Percentiles rank a stretch among this genome's conserved stretches.
These are phyloP conservation scores for Cladophialophora immunda DNA, from an alignment of 2,329 filamentous ascomycete species.

Conservation along the genomic window DNA sequence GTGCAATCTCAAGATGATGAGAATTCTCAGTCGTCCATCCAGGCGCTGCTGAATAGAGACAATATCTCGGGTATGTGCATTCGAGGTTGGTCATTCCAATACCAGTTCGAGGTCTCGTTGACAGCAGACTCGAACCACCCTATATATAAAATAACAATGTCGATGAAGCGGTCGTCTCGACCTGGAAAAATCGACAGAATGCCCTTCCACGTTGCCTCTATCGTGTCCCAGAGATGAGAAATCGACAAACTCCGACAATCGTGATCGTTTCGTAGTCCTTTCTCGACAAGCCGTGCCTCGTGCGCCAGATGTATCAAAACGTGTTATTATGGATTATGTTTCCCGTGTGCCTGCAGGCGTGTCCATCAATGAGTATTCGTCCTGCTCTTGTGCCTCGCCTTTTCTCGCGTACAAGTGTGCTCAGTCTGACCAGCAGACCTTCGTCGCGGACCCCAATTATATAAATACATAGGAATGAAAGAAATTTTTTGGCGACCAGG, in stretches of 20 bases:
- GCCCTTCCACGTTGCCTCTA: background rate
- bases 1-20: background rate
- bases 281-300: background rate
- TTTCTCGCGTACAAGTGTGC: background rate
- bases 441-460: slow-evolving; percentile 21
- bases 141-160: background rate
- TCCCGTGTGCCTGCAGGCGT: background rate
- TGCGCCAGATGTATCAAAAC: slow-evolving; percentile 4
- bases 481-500: background rate
- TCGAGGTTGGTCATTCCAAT: background rate
- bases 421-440: slow-evolving; percentile 27
- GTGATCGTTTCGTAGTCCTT: slow-evolving; percentile 4
- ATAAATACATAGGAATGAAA: slow-evolving; percentile 29
- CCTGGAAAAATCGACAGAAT: background rate
- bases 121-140: background rate
- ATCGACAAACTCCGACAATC: background rate
- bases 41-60: background rate
- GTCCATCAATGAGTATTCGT: background rate
- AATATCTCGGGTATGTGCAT: background rate
- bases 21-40: background rate
- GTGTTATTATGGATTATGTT: slow-evolving; percentile 8
- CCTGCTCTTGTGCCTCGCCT: background rate
- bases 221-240: background rate
- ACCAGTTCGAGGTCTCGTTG: background rate
- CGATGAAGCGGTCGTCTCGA: background rate